These are phyloP conservation scores for Cytospora chrysosperma DNA, from an alignment of 2,329 filamentous ascomycete species.

Conservation along the genomic window DNA sequence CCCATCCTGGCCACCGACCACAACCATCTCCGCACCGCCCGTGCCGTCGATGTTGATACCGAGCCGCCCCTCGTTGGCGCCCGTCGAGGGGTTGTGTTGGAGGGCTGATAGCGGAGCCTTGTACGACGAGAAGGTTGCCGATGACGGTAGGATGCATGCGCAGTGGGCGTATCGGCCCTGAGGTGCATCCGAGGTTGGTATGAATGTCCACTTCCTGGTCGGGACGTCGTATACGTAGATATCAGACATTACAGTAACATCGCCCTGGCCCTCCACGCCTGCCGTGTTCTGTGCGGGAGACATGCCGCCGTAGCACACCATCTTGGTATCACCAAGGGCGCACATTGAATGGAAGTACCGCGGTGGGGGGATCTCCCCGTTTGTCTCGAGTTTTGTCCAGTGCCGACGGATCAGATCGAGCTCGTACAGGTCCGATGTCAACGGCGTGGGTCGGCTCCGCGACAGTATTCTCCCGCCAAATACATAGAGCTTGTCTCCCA, in stretches of 20 bases:
- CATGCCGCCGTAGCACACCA: slow-evolving; percentile 99
- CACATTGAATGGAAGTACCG: slow-evolving; percentile 98
- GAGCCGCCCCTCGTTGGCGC: slow-evolving; percentile 83
- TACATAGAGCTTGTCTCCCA: slow-evolving; percentile 95
- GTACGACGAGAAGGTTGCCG: slow-evolving; percentile 80
- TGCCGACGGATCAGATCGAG: slow-evolving; percentile 86
- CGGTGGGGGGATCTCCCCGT: slow-evolving; percentile 82
- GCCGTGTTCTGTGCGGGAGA: slow-evolving; percentile 67
- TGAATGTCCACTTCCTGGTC: slow-evolving; percentile 79
- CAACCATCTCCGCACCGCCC: slow-evolving; percentile 94
- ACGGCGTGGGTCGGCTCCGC: slow-evolving; percentile 70
- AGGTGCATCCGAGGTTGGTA: slow-evolving; percentile 76
- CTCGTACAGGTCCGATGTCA: slow-evolving; percentile 91
- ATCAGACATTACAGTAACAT: slow-evolving; percentile 96
- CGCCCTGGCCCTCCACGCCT: slow-evolving; percentile 63
- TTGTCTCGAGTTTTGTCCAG: slow-evolving; percentile 86
- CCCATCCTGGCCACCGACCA: slow-evolving; percentile 94
- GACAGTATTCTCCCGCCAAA: slow-evolving; percentile 91
- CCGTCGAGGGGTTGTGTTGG: slow-evolving; percentile 80
- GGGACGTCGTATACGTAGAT: slow-evolving; percentile 92
- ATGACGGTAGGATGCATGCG: slow-evolving; percentile 86
- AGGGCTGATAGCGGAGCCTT: slow-evolving; percentile 82
- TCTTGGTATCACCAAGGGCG: slow-evolving; percentile 86
- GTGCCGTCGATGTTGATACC: slow-evolving; percentile 87
- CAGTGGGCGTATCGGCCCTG: slow-evolving; percentile 97